Evolutionary conservation across 2,329 filamentous ascomycete species (phyloP).

Genomic region (Ceratocystis variospora): DNA sequence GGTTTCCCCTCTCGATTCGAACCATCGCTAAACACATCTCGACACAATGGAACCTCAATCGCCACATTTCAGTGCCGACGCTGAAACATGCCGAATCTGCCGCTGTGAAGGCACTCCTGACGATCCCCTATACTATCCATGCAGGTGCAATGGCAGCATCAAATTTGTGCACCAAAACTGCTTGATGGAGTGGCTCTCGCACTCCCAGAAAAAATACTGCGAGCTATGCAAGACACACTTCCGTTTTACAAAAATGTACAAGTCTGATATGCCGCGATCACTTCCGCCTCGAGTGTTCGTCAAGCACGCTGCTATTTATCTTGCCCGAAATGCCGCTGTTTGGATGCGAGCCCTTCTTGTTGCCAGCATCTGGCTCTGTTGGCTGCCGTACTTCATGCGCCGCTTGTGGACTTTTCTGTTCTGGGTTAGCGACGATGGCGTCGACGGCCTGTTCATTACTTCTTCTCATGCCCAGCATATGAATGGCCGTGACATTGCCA

Average conservation of each 20-base stretch:
- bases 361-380: constrained; percentile 71
- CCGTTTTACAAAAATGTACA: constrained; percentile 94
- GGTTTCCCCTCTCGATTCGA: background rate
- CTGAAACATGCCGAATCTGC: constrained; percentile 93
- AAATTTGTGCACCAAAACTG: constrained; percentile 97
- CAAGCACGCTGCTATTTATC: constrained; percentile 61
- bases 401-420: constrained; percentile 88
- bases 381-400: constrained; percentile 81
- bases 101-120: constrained; percentile 68
- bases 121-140: constrained; percentile 90
- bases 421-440: constrained; percentile 75
- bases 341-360: constrained; percentile 72
- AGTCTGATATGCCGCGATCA: constrained; percentile 77
- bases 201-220: constrained; percentile 99
- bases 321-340: constrained; percentile 54
- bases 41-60: constrained; percentile 1
- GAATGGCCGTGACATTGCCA: constrained; percentile 10
- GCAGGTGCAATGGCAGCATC: constrained; percentile 98
- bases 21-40: background rate
- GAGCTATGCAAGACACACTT: constrained; percentile 98
- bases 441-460: constrained; percentile 27
- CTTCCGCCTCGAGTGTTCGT: constrained; percentile 72
- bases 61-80: constrained; percentile 29
- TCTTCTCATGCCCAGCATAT: constrained; percentile 6
- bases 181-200: constrained; percentile 95